Percentiles rank a stretch among this genome's conserved stretches.
phyloP scores from a whole-genome alignment of 768 basidiomycete genomes.

The Lactifluus piperatus region DNA sequence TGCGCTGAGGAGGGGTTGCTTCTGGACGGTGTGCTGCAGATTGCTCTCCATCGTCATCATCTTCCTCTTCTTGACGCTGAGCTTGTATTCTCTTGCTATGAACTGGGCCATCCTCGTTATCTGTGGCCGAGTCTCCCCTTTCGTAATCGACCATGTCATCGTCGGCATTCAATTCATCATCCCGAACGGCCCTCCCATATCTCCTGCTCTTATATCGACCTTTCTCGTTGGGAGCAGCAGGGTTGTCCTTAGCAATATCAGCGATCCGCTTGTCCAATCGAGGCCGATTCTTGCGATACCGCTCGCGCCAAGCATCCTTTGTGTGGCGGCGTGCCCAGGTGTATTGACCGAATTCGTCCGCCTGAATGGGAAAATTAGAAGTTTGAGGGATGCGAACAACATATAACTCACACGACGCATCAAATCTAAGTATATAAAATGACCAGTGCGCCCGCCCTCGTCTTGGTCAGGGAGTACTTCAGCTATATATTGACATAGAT shows the following conservation, averaged over 20 bases:
- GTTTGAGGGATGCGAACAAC: neutral
- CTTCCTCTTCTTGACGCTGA: slow-evolving; percentile 10
- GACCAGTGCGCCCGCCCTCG: slow-evolving; percentile 11
- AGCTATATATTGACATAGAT: slow-evolving; percentile 13
- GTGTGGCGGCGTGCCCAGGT: slow-evolving; percentile 20
- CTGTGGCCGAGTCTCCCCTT: neutral
- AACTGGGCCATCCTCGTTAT: neutral
- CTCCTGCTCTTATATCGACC: slow-evolving; percentile 8
- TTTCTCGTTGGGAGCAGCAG: slow-evolving; percentile 14
- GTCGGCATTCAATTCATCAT: neutral
- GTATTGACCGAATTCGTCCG: slow-evolving; percentile 5
- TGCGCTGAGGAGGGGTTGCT: neutral
- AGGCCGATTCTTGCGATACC: slow-evolving; percentile 20
- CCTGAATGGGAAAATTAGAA: neutral
- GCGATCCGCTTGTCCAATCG: slow-evolving; percentile 18
- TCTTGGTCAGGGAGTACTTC: slow-evolving; percentile 8
- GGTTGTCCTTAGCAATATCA: slow-evolving; percentile 8
- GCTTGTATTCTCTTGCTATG: neutral
- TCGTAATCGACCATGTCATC: neutral
- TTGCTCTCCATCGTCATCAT: neutral
- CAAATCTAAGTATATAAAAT: slow-evolving; percentile 13
- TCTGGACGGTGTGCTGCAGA: neutral
- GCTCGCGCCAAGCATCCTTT: slow-evolving; percentile 21
- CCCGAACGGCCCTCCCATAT: neutral
- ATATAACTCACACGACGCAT: slow-evolving; percentile 9